Conservation (phyloP, 2,329 filamentous ascomycete species). For the Calonectria pseudoturangicola region DNA sequence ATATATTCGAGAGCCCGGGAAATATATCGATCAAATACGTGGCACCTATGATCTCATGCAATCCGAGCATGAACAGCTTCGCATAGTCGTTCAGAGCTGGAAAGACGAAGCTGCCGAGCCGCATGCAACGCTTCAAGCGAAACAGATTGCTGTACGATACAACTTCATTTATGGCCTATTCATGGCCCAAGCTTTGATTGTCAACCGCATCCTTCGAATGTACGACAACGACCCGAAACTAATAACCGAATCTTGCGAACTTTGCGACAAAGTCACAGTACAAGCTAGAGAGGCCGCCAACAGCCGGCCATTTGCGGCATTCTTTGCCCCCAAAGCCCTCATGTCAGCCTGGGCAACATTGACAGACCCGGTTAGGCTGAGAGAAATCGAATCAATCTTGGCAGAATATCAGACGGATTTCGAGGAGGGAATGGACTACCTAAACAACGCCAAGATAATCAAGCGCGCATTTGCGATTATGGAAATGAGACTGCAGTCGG, state of each 20-base stretch:
- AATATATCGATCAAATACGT: conserved; percentile 3
- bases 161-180: conserved; percentile 28
- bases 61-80: not conserved
- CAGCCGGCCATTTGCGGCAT: conserved; percentile 24
- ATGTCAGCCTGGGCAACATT: conserved; percentile 24
- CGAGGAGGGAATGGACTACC: conserved; percentile 11
- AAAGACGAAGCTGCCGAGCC: not conserved
- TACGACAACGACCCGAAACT: conserved; percentile 4
- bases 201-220: conserved; percentile 27
- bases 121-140: not conserved
- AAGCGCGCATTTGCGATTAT: conserved; percentile 3
- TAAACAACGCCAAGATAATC: conserved; percentile 9
- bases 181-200: conserved; percentile 26
- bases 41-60: conserved; percentile 9
- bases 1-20: conserved; percentile 16
- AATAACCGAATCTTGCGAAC: not conserved
- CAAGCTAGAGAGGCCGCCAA: conserved; percentile 4
- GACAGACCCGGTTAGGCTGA: not conserved
- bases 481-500: conserved; percentile 1
- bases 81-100: not conserved
- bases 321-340: conserved; percentile 24
- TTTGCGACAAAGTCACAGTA: not conserved
- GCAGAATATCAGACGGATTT: conserved; percentile 21
- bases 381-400: not conserved
- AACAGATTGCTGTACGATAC: not conserved